Percentiles rank a stretch among this genome's conserved stretches.
Evolutionary conservation across 2,329 filamentous ascomycete genomes (phyloP).

Genomic region (Aspergillus pseudoviridinutans): DNA sequence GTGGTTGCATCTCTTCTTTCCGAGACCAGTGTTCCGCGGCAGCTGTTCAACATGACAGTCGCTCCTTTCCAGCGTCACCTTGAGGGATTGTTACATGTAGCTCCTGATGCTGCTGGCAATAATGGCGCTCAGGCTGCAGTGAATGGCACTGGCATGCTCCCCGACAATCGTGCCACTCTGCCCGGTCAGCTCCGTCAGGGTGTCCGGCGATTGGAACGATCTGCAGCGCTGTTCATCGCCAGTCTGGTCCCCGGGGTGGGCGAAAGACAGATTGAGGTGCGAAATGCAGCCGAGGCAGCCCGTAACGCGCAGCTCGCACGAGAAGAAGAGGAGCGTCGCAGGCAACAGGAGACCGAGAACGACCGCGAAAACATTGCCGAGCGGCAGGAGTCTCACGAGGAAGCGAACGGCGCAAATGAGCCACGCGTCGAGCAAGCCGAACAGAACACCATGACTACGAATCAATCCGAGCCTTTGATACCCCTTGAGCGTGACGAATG

Average conservation of each 20-base stretch:
- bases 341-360: conserved; percentile 17
- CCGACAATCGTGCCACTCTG: conserved; percentile 2
- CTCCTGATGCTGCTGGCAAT: conserved; percentile 15
- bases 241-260: conserved; percentile 60
- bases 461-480: conserved; percentile 8
- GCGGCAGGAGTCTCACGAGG: conserved; percentile 8
- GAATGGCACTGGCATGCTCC: conserved; percentile 5
- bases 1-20: conserved; percentile 39
- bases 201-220: conserved; percentile 50
- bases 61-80: conserved; percentile 42
- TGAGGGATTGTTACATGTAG: conserved; percentile 38
- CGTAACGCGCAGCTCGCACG: conserved; percentile 25
- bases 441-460: neutral
- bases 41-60: conserved; percentile 31
- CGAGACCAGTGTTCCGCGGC: conserved; percentile 37
- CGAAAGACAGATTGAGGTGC: conserved; percentile 56
- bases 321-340: conserved; percentile 22
- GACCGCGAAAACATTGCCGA: conserved; percentile 6
- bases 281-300: conserved; percentile 48
- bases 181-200: conserved; percentile 19
- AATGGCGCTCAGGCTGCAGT: conserved; percentile 1
- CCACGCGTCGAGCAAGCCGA: neutral
- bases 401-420: neutral
- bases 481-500: conserved; percentile 3
- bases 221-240: conserved; percentile 58